Evolutionary conservation across 352 stramenopile genomes (phyloP).

Genomic region (Phytopythium boreale): DNA sequence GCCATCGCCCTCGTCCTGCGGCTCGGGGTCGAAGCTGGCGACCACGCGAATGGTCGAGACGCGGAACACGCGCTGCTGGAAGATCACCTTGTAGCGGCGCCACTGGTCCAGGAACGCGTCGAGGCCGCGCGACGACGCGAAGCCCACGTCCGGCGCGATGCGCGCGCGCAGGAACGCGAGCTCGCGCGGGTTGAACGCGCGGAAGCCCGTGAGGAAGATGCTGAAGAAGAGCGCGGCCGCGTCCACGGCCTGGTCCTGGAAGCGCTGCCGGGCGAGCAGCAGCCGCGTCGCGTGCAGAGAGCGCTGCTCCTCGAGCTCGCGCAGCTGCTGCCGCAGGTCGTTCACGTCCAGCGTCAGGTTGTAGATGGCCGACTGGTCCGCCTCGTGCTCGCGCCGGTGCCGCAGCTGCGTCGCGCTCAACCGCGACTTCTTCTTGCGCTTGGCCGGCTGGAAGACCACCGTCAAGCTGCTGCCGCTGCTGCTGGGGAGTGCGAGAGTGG

Average conservation of each 20-base stretch:
- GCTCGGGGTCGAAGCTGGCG: constrained; percentile 7
- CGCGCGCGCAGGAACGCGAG: constrained; percentile 17
- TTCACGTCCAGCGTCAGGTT: constrained; percentile 28
- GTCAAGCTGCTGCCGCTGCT: neutral
- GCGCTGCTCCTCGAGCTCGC: constrained; percentile 18
- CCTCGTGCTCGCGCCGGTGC: constrained; percentile 14
- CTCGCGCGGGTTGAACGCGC: constrained; percentile 1
- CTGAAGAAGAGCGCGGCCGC: constrained; percentile 29
- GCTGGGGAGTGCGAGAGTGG: neutral
- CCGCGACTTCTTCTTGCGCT: constrained; percentile 6
- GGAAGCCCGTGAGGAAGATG: constrained; percentile 26
- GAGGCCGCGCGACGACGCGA: constrained; percentile 17
- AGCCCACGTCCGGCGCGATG: constrained; percentile 20
- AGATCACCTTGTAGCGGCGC: constrained; percentile 39
- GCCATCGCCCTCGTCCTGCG: constrained; percentile 3
- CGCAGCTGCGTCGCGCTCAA: constrained; percentile 17
- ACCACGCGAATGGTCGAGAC: constrained; percentile 21
- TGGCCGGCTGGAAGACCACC: neutral
- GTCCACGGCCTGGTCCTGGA: constrained; percentile 13
- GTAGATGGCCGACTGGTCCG: constrained; percentile 17
- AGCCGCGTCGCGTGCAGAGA: constrained; percentile 19
- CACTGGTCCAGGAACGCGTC: constrained; percentile 39
- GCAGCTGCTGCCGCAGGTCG: constrained; percentile 27
- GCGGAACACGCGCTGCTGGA: constrained; percentile 18
- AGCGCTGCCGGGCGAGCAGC: constrained; percentile 14